Evolutionary conservation across 495 filamentous ascomycete genomes (phyloP).

Genomic region (Corynascus novoguineensis): DNA sequence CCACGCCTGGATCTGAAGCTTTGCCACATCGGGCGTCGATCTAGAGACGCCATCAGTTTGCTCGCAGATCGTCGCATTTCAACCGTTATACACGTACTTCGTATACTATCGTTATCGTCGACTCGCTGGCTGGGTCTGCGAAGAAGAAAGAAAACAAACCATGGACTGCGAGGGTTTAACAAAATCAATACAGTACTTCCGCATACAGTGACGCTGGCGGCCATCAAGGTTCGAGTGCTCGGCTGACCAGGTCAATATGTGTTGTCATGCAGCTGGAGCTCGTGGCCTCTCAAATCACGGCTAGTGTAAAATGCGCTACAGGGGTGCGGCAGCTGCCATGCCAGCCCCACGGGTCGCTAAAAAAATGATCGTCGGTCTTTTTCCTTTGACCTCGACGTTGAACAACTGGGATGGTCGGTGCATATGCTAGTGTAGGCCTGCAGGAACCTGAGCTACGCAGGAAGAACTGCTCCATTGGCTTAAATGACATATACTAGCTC

Average conservation of each 20-base stretch:
- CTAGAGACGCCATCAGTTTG: not conserved
- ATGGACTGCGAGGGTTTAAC: not conserved
- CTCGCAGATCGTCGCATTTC: not conserved
- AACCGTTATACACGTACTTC: not conserved
- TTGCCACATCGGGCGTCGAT: constrained; percentile 9
- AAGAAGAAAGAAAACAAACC: not conserved
- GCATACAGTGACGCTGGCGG: no score
- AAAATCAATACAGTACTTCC: no score
- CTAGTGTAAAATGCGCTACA: no score
- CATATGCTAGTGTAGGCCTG: no score
- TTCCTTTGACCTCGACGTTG: no score
- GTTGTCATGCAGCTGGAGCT: not conserved
- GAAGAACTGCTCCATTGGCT: no score
- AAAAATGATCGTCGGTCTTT: no score
- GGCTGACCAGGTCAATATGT: not conserved
- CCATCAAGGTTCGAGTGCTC: not conserved
- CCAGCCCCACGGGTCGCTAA: no score
- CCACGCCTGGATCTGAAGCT: not conserved
- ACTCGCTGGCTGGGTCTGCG: not conserved
- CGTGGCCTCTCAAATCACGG: not conserved
- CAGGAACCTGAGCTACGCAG: no score
- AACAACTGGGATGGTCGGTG: no score
- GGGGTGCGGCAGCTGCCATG: no score
- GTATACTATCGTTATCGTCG: not conserved
- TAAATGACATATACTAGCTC: no score